Base-by-base conservation (phyloP, 2,329 filamentous ascomycete species). In the Aspergillus uvarum region DNA sequence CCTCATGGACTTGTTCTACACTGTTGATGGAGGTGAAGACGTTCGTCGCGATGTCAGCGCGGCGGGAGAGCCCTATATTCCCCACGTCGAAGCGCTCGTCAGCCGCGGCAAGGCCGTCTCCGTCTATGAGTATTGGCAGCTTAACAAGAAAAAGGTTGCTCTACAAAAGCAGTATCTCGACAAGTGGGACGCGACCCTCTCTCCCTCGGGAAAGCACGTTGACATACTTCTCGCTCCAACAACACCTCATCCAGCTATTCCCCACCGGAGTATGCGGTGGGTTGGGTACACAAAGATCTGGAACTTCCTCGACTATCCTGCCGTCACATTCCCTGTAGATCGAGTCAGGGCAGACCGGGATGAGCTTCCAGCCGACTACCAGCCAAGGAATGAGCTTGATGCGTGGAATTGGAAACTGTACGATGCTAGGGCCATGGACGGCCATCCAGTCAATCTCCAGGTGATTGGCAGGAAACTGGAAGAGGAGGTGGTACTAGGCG, bases 61-160 rank as follows among this genome's bases (percentile, higher is more conserved):
- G 1, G 84, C 80, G 0, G 85, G 86, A 1, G 87, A 89, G 58
- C 86, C 86, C 0, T 81, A 80, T 47, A 80, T 88, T 3, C 81
- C 83, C 0, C 83, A 86, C 57, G 85, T 89, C 0, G 78, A 87
- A 66, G 78, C 75, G 0, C 76, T 89, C 5, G 71, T 88, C 14
- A 83, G 83, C 54, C 76, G 79, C 0, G 82, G 79, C 2, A 64
- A 78, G 11, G 69, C 84, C 0, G 84, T 88, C 14, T 86, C 84
- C 0, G 85, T 88, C 0, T 88, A 85, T 59, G 78, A 86, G 4
- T 89, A 89, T 72, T 89, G 86, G 87, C 85, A 88, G 65, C 77
- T 89, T 6, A 89, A 88, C 72, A 83, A 77, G 61, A 77, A 79
- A 26, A 89, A 88, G 66, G 59, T 78, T 26, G 76, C 74, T 0